Evolutionary conservation across 441 rosid genomes (phyloP).

Genomic region (Corymbia calophylla): DNA sequence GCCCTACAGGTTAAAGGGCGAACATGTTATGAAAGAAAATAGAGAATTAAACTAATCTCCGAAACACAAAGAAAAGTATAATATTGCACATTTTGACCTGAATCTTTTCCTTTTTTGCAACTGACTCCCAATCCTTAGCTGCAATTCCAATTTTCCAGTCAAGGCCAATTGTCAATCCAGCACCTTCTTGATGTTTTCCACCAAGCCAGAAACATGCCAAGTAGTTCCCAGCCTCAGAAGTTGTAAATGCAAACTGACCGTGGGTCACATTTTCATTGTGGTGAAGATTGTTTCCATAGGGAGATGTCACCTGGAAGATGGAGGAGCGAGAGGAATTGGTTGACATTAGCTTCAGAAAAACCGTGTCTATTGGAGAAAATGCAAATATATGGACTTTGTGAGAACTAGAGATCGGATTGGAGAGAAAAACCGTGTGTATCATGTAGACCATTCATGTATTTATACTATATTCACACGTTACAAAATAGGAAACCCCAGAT

Average conservation of each 20-base stretch:
- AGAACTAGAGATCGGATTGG: neutral
- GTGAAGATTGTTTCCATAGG: conserved; percentile 76
- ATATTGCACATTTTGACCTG: conserved; percentile 29
- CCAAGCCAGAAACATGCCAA: conserved; percentile 81
- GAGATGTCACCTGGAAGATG: conserved; percentile 68
- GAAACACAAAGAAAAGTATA: neutral
- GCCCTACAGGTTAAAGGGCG: conserved; percentile 33
- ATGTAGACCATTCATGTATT: neutral
- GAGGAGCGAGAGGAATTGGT: neutral
- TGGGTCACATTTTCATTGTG: conserved; percentile 60
- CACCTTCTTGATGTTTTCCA: conserved; percentile 20
- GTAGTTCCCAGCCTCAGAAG: conserved; percentile 68
- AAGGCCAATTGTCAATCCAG: conserved; percentile 44
- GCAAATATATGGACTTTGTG: neutral
- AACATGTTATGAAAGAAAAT: neutral
- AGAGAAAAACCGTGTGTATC: neutral
- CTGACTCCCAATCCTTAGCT: conserved; percentile 89
- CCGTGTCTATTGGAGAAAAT: neutral
- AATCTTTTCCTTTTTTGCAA: conserved; percentile 80
- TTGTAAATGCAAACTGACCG: conserved; percentile 86
- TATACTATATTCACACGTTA: neutral
- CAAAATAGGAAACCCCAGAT: neutral
- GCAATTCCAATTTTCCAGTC: conserved; percentile 88
- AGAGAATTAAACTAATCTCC: neutral
- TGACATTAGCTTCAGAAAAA: neutral